Evolutionary conservation across 2,329 filamentous ascomycete genomes (phyloP), one percentile per base, ranked within the genome.

Genomic region (Chaetothyriales sp.): DNA sequence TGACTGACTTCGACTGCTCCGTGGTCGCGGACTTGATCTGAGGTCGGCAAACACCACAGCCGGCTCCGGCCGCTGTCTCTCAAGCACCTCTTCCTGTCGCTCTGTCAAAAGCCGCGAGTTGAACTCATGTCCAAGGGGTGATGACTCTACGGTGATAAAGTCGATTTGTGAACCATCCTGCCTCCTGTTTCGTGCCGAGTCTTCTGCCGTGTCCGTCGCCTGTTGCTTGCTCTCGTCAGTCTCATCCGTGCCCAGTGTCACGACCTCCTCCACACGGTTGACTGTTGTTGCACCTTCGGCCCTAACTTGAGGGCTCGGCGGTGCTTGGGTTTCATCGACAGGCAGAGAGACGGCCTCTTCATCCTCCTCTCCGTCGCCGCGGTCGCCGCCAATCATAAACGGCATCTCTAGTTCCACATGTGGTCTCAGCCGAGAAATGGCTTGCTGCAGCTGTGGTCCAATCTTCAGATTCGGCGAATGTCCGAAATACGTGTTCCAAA

Each of bases 141-240:
- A 79, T 10, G 81, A 79, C 28, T 78, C 76, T 46, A 90, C 83
- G 0, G 80, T 70, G 2, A 83, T 79, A 61, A 92, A 92, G 44
- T 86, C 76, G 22, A 94, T 76, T 62, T 94, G 88, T 0, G 87
- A 94, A 66, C 94, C 78, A 56, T 94, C 80, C 60, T 94, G 88
- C 33, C 85, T 79, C 25, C 82, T 71, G 54, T 77, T 78, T 18
- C 76, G 72, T 46, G 75, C 60, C 15, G 62, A 62, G 47, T 46
- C 60, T 49, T 9, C 22, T 48, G 22, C 18, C 15, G 18, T 22
- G 25, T 8, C 29, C 22, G 20, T 13, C 2, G 18, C 19, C 29
- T 22, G 2, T 19, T 49, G 15, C 18, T 44, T 43, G n/a, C 9
- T 4, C 22, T 25, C 19, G 7, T 13, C 20, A 10, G 19, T 25